These are phyloP conservation scores for Castanea sativa DNA, from an alignment of 306 rosid genomes.

Conservation along the genomic window DNA sequence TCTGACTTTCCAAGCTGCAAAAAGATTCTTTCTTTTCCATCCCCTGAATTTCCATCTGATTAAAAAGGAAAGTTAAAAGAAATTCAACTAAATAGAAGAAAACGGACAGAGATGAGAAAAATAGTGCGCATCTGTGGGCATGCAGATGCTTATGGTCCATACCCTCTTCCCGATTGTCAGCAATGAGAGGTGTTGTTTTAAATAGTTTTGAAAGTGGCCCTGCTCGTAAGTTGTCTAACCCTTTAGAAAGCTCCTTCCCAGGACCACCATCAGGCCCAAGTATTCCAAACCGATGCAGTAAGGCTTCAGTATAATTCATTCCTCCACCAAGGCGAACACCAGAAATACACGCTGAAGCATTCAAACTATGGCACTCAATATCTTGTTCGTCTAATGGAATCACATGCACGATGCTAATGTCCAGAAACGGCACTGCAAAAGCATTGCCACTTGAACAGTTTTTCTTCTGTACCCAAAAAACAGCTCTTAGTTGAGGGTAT, in stretches of 20 bases:
- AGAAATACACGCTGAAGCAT: constrained; percentile 76
- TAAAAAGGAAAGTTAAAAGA: constrained; percentile 17
- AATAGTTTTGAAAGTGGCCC: constrained; percentile 89
- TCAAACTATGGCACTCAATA: constrained; percentile 72
- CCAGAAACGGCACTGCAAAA: constrained; percentile 60
- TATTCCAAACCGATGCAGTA: constrained; percentile 87
- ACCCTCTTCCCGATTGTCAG: constrained; percentile 56
- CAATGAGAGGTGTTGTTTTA: constrained; percentile 49
- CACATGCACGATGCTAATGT: constrained; percentile 63
- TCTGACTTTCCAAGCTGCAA: constrained; percentile 77
- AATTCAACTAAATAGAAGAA: background rate
- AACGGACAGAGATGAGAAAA: background rate
- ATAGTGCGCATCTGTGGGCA: constrained; percentile 5
- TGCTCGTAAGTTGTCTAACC: constrained; percentile 70
- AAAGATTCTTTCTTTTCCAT: constrained; percentile 46
- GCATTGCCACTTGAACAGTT: constrained; percentile 40
- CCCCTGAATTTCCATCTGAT: constrained; percentile 44
- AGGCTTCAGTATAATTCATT: constrained; percentile 90
- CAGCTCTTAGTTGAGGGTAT: constrained; percentile 72
- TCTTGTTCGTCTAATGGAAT: constrained; percentile 73
- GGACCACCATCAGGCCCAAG: constrained; percentile 94
- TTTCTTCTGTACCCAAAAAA: constrained; percentile 77
- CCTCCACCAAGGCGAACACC: constrained; percentile 95
- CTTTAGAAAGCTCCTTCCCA: constrained; percentile 68
- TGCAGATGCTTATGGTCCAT: constrained; percentile 27